Evolutionary conservation across 805 yeast species (phyloP).

Genomic region (Sugiyamaella mastotermitis): DNA sequence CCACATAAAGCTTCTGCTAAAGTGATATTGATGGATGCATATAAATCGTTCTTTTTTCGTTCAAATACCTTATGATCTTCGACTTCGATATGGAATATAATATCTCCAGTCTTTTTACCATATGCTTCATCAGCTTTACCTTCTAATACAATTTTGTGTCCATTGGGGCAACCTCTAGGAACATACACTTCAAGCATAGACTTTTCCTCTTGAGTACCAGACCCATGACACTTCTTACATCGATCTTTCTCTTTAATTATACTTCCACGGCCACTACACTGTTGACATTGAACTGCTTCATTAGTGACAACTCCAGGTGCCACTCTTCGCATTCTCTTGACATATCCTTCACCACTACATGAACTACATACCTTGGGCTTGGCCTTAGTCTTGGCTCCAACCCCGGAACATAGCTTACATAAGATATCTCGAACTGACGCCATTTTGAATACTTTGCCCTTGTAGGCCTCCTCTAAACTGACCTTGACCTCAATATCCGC

Average conservation of each 20-base stretch:
- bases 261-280: constrained; percentile 69
- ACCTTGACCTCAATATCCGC: constrained; percentile 62
- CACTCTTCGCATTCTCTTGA: constrained; percentile 53
- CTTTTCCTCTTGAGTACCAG: constrained; percentile 53
- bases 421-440: constrained; percentile 64
- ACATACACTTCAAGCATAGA: constrained; percentile 73
- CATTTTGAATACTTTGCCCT: constrained; percentile 74
- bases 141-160: constrained; percentile 53
- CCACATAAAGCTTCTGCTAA: constrained; percentile 84
- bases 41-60: constrained; percentile 56
- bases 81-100: constrained; percentile 55
- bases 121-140: constrained; percentile 74
- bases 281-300: constrained; percentile 52
- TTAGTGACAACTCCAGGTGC: constrained; percentile 74
- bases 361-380: constrained; percentile 48
- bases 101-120: constrained; percentile 72
- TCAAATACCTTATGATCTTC: constrained; percentile 44
- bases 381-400: constrained; percentile 64
- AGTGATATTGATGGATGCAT: constrained; percentile 53
- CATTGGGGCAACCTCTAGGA: constrained; percentile 60
- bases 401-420: constrained; percentile 69
- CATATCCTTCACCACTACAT: constrained; percentile 70
- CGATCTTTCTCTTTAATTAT: constrained; percentile 56
- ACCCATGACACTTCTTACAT: constrained; percentile 74
- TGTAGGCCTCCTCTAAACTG: constrained; percentile 66